Conservation (phyloP, 768 basidiomycete species). For the Leucocoprinus leucothites region DNA sequence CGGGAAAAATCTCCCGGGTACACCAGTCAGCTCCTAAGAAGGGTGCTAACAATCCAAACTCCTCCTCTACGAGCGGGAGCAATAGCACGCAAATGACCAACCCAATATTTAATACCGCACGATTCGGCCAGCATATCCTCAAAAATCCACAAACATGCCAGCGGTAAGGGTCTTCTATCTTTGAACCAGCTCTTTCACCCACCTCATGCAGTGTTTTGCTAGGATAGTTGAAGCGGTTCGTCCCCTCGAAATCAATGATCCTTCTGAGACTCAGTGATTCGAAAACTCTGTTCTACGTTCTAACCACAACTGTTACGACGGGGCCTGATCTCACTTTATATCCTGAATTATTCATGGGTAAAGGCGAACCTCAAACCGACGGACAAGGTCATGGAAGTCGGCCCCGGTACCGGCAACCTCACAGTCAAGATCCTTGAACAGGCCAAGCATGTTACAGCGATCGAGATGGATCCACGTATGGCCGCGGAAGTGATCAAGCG, state of each 20-base stretch:
- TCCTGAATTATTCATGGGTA: no score
- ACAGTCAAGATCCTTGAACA: conserved; percentile 92
- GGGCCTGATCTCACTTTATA: no score
- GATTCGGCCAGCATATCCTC: conserved; percentile 97
- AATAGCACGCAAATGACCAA: conserved; percentile 56
- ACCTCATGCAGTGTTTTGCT: conserved; percentile 2
- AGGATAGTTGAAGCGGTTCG: conserved; percentile 46
- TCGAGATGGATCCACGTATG: conserved; percentile 99
- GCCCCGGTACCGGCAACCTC: conserved; percentile 96
- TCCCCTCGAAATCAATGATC: conserved; percentile 8
- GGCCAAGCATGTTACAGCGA: conserved; percentile 87
- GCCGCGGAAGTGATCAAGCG: conserved; percentile 96
- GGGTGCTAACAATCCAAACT: conserved; percentile 31
- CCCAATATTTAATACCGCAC: conserved; percentile 91
- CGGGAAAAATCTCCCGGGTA: conserved; percentile 65
- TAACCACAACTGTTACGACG: no score
- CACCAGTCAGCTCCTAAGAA: conserved; percentile 63
- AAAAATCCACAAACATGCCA: conserved; percentile 92
- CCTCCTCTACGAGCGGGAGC: neutral
- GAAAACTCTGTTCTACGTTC: no score
- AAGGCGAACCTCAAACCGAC: conserved; percentile 93
- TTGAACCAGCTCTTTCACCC: conserved; percentile 7
- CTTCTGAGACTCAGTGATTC: neutral
- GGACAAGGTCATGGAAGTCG: conserved; percentile 95
- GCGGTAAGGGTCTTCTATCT: conserved; percentile 48